phyloP scores from a whole-genome alignment of 345 rosid species.

The Trapa incisa region DNA sequence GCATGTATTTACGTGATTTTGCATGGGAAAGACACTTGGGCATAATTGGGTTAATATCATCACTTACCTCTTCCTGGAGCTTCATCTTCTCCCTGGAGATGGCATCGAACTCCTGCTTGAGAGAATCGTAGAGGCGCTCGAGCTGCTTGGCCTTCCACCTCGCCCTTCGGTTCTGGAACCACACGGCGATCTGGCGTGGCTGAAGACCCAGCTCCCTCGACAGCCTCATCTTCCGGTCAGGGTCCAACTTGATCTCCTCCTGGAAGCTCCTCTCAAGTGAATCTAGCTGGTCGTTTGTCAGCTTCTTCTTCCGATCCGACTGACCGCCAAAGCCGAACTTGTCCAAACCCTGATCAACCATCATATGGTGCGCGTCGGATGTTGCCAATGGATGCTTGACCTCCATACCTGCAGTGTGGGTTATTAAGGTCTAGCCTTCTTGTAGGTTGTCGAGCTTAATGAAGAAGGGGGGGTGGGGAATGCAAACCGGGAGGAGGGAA shows the following conservation, averaged over 20 bases:
- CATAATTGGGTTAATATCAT: too few relatives aligned
- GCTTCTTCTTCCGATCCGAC: conserved; percentile 59
- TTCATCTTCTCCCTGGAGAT: conserved; percentile 53
- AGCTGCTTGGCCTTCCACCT: conserved; percentile 88
- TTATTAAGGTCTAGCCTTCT: too few relatives aligned
- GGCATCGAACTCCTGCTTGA: conserved; percentile 51
- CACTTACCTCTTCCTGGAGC: conserved; percentile 72
- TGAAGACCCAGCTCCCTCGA: conserved; percentile 79
- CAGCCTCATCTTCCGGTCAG: conserved; percentile 70
- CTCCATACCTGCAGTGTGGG: conserved; percentile 31
- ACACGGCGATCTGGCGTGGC: conserved; percentile 78
- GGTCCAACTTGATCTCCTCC: conserved; percentile 72
- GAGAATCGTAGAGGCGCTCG: conserved; percentile 55
- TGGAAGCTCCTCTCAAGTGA: conserved; percentile 72
- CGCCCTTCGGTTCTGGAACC: conserved; percentile 89
- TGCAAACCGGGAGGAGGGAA: conserved; percentile 36
- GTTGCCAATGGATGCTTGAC: conserved; percentile 19
- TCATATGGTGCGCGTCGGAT: neutral
- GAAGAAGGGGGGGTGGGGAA: too few relatives aligned
- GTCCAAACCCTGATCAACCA: neutral
- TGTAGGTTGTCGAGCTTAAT: too few relatives aligned
- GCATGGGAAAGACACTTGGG: too few relatives aligned
- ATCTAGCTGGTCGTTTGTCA: conserved; percentile 52
- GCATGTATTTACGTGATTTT: too few relatives aligned
- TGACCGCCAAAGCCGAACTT: conserved; percentile 5